A percentile compares a stretch with the other conserved stretches of the same genome.
Conservation (phyloP, 1,284 basidiomycete genomes). For the Cerioporus squamosus region DNA sequence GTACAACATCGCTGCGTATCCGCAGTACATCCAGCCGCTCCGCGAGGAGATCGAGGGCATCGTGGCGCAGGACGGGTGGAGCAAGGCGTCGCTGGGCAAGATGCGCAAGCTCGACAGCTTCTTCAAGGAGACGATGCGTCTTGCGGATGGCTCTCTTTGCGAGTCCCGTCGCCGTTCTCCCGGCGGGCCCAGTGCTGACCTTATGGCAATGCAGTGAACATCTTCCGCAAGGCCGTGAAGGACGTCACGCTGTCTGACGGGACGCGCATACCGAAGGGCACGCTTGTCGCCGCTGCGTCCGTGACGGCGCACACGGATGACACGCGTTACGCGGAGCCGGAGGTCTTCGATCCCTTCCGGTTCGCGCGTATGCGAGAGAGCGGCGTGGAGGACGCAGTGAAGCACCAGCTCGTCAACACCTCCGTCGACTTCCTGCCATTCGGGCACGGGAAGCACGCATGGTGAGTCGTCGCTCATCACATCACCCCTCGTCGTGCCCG, state of each 20-base stretch:
- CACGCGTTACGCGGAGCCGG: conserved; percentile 43
- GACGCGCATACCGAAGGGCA: conserved; percentile 46
- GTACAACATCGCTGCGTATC: conserved; percentile 28
- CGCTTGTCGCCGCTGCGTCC: conserved; percentile 45
- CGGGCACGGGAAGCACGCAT: conserved; percentile 36
- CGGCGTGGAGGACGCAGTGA: conserved; percentile 23
- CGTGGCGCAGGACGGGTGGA: conserved; percentile 24
- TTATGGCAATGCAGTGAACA: conserved; percentile 14
- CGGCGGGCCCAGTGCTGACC: too few relatives aligned
- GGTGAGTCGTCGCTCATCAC: conserved; percentile 23
- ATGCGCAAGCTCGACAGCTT: conserved; percentile 34
- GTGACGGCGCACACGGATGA: conserved; percentile 47
- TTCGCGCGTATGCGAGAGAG: conserved; percentile 47
- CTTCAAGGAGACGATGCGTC: conserved; percentile 28
- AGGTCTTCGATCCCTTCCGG: conserved; percentile 49
- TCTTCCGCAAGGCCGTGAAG: conserved; percentile 36
- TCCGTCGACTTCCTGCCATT: conserved; percentile 34
- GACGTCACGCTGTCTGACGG: conserved; percentile 47
- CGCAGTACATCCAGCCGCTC: conserved; percentile 26
- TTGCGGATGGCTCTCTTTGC: conserved; percentile 19
- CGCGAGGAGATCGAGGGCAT: conserved; percentile 28
- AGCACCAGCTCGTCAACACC: conserved; percentile 36
- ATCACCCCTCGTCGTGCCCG: not conserved
- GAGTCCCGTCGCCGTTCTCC: not conserved
- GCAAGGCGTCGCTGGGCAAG: conserved; percentile 26